A percentile compares a stretch with the other conserved stretches of the same genome.
Evolutionary conservation across 2,329 filamentous ascomycete genomes (phyloP).

Genomic region (Venturia carpophila): DNA sequence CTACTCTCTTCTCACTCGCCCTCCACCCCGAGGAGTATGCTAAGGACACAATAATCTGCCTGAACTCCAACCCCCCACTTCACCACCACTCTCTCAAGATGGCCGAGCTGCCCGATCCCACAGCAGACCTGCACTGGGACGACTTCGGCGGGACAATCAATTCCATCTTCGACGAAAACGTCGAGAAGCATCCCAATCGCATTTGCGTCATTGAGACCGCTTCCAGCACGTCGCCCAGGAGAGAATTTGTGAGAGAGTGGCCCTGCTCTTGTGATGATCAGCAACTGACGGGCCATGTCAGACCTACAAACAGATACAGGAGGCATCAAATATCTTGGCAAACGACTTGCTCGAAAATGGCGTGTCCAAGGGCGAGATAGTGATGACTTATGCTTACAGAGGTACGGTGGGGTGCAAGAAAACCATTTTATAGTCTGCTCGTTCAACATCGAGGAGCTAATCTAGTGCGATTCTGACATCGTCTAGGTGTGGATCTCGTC

Average conservation of each 20-base stretch:
- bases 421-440: not conserved
- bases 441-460: not conserved
- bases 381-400: conserved; percentile 85
- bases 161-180: conserved; percentile 60
- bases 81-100: not conserved
- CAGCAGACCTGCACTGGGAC: conserved; percentile 59
- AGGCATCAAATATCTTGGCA: conserved; percentile 72
- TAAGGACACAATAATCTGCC: no score
- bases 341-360: conserved; percentile 70
- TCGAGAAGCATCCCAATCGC: conserved; percentile 58
- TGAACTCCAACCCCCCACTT: no score
- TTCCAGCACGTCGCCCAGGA: conserved; percentile 29
- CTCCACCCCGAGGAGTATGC: no score
- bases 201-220: conserved; percentile 48
- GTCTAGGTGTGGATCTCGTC: conserved; percentile 47
- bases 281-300: conserved; percentile 53
- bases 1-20: no score
- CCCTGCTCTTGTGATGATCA: conserved; percentile 27
- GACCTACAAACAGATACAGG: conserved; percentile 78
- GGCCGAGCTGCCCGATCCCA: conserved; percentile 50
- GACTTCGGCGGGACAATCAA: conserved; percentile 61
- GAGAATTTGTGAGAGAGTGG: conserved; percentile 20
- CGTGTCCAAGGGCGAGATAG: conserved; percentile 71
- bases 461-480: not conserved
- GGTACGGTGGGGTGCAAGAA: not conserved